Evolutionary conservation across 331 rosid genomes (phyloP).

Genomic region (Quercus lobata): DNA sequence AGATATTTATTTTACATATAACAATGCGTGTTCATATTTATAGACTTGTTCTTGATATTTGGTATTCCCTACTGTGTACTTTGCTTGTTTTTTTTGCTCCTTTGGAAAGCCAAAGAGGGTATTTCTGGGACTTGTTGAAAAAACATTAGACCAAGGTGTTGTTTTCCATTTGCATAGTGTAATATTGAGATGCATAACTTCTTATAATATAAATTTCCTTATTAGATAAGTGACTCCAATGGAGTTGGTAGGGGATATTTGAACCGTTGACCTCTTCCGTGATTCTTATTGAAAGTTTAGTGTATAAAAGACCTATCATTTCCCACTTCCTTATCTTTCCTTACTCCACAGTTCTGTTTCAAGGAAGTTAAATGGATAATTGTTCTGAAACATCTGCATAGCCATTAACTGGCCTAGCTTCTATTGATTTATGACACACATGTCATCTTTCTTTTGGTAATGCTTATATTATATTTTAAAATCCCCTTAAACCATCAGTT

Average conservation of each 20-base stretch:
- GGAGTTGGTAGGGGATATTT: neutral
- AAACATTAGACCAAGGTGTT: too few species aligned
- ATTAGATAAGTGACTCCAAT: neutral
- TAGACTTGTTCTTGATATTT: neutral
- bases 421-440: neutral
- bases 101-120: too few species aligned
- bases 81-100: neutral
- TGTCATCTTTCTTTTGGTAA: neutral
- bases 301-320: neutral
- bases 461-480: neutral
- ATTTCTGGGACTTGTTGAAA: too few species aligned
- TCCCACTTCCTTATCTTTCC: neutral
- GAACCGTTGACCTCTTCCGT: neutral
- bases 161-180: too few species aligned
- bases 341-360: neutral
- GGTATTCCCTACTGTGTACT: neutral
- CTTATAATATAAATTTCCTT: too few species aligned
- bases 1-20: neutral
- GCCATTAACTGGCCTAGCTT: neutral
- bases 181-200: too few species aligned
- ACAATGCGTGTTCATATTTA: neutral
- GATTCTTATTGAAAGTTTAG: neutral
- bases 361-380: neutral
- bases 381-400: too few species aligned
- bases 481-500: neutral